A percentile compares a stretch with the other conserved stretches of the same genome.
Evolutionary conservation across 345 rosid species (phyloP).

Genomic region (Murraya koenigii): DNA sequence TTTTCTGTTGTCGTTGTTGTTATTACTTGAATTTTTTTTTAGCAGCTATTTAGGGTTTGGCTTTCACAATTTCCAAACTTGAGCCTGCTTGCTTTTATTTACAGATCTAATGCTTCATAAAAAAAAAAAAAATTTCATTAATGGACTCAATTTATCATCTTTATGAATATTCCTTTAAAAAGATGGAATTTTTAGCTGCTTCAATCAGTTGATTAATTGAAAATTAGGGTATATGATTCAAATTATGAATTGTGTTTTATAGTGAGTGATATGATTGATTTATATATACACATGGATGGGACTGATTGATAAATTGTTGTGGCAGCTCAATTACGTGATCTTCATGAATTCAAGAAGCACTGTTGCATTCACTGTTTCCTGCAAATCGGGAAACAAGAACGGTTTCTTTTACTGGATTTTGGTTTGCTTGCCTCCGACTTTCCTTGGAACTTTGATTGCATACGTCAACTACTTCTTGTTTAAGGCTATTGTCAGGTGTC

Average conservation of each 20-base stretch:
- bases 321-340: conserved; percentile 27
- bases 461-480: conserved; percentile 34
- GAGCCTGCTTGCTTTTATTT: background rate
- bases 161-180: background rate
- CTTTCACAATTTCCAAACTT: background rate
- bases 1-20: background rate
- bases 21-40: background rate
- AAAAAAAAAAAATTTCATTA: background rate
- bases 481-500: conserved; percentile 35
- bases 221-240: background rate
- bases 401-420: conserved; percentile 45
- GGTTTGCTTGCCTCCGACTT: conserved; percentile 46
- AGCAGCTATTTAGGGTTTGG: background rate
- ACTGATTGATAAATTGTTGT: background rate
- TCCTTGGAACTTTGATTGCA: conserved; percentile 29
- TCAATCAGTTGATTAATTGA: background rate
- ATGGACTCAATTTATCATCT: background rate
- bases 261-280: background rate
- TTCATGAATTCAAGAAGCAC: conserved; percentile 52
- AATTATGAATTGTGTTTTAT: background rate
- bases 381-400: conserved; percentile 56
- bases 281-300: background rate
- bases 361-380: conserved; percentile 56
- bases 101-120: background rate
- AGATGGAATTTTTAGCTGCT: background rate